Evolutionary conservation across 192 early-diverging fungal genomes (phyloP).

Genomic region (Coemansia sp.): DNA sequence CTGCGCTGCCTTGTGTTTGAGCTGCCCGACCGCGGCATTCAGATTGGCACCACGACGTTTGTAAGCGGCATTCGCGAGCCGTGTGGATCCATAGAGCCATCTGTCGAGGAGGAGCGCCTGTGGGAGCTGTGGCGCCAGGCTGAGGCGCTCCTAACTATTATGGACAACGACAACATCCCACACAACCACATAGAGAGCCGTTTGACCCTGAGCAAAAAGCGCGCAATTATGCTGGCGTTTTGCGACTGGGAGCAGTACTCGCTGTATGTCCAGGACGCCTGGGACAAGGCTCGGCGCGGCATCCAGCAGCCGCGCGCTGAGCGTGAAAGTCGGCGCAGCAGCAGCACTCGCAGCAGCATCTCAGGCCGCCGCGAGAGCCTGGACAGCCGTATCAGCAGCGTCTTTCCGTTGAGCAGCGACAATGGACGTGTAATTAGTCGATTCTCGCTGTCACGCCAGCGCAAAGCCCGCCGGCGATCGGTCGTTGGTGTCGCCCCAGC

Average conservation of each 20-base stretch:
- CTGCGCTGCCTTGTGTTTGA: conserved; percentile 54
- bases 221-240: conserved; percentile 55
- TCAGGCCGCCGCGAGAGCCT: conserved; percentile 18
- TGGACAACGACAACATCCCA: conserved; percentile 55
- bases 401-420: conserved; percentile 6
- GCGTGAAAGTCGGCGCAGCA: conserved; percentile 36
- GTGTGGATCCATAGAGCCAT: conserved; percentile 50
- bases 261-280: conserved; percentile 53
- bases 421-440: conserved; percentile 13
- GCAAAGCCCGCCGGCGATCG: conserved; percentile 49
- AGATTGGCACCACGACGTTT: conserved; percentile 46
- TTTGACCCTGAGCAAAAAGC: conserved; percentile 54
- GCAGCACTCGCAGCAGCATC: conserved; percentile 14
- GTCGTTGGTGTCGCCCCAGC: conserved; percentile 49
- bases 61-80: conserved; percentile 44
- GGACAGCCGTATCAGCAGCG: conserved; percentile 23
- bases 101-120: conserved; percentile 53
- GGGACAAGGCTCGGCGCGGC: conserved; percentile 49
- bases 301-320: conserved; percentile 32
- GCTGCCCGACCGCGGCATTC: conserved; percentile 52
- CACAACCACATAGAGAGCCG: conserved; percentile 31
- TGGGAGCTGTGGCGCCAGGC: conserved; percentile 57
- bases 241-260: conserved; percentile 59
- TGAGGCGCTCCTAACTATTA: conserved; percentile 53
- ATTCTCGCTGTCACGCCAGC: conserved; percentile 45